These are phyloP conservation scores for Hypoxylon sp. DNA, from an alignment of 2,329 filamentous ascomycete genomes.

Conservation along the genomic window DNA sequence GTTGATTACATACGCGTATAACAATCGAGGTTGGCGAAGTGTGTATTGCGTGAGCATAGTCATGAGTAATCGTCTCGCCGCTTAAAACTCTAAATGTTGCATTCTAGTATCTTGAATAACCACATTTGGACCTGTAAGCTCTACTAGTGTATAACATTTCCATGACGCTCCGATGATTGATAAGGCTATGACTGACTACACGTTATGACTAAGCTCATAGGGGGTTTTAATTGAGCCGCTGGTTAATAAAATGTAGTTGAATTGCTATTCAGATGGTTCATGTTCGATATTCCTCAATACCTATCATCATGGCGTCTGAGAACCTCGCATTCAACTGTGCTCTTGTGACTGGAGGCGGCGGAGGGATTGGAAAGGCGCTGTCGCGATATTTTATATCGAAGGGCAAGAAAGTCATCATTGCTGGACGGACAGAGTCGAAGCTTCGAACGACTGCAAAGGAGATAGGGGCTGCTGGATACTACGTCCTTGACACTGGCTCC, in stretches of 20 bases:
- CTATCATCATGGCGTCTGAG: constrained; percentile 33
- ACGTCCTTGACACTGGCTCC: constrained; percentile 66
- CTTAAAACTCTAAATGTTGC: background rate
- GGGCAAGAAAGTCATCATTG: constrained; percentile 67
- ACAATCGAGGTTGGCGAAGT: background rate
- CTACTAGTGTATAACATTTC: background rate
- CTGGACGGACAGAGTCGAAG: constrained; percentile 68
- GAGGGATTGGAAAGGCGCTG: constrained; percentile 66
- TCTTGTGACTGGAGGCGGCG: constrained; percentile 65
- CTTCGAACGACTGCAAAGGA: constrained; percentile 60
- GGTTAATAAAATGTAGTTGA: background rate
- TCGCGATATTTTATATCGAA: constrained; percentile 62
- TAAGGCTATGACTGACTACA: background rate
- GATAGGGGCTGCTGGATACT: constrained; percentile 65
- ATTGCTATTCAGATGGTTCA: background rate
- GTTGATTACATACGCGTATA: background rate
- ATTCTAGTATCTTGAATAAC: no score
- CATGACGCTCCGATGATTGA: constrained; percentile 4
- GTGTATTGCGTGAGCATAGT: background rate
- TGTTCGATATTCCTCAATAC: background rate
- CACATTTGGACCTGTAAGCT: background rate
- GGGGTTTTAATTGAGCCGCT: background rate
- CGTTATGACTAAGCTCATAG: background rate
- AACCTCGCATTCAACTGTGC: constrained; percentile 60
- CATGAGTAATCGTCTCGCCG: background rate